Base-by-base conservation (phyloP, 495 filamentous ascomycete species). In the Annulohypoxylon stygium region DNA sequence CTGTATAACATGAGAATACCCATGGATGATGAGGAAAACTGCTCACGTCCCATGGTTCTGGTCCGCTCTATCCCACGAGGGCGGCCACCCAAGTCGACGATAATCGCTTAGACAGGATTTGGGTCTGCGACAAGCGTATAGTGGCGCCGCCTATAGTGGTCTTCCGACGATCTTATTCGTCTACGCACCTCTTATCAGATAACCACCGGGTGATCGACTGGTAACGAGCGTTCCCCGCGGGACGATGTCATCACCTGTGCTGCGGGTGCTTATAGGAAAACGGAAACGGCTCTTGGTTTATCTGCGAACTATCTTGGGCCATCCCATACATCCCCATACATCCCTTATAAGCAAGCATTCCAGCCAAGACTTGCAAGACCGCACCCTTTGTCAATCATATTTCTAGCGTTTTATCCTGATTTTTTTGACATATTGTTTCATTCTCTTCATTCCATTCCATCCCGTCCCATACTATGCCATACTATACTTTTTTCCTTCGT, bases 171-270 rank as follows among this genome's bases (percentile, higher is more conserved):
- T 69, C 50, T 57, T 37, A 75, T 75, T 72, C 73, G 73, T 36
- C 69, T 75, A 67, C 47, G 33, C 5, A 8, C 7, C 23, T 70
- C 73, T 75, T 75, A 75, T 75, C 73, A 71, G 73, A 75, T 75
- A 75, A 75, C 69, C 73, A 69, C 68, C 68, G 33, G 69, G 45
- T 62, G 68, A 75, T 75, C 73, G 73, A 72, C 73, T 75, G 73
- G 73, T 70, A 72, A 72, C 64, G 60, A 72, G 61, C 68, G 55
- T 66, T 58, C 73, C 73, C 69, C 69, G 71, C 67, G 71, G 71
- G 57, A 63, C 68, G 73, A 72, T 75, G 73, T 75, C 73, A 75
- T 75, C 73, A 65, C 43, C 43, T 47, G 43, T 47, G 55, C 69
- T 65, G 61, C 68, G 62, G 60, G 64, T 72, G 60, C 68, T 75